Base-by-base conservation (phyloP, 331 rosid species). In the Acacia pycnantha region DNA sequence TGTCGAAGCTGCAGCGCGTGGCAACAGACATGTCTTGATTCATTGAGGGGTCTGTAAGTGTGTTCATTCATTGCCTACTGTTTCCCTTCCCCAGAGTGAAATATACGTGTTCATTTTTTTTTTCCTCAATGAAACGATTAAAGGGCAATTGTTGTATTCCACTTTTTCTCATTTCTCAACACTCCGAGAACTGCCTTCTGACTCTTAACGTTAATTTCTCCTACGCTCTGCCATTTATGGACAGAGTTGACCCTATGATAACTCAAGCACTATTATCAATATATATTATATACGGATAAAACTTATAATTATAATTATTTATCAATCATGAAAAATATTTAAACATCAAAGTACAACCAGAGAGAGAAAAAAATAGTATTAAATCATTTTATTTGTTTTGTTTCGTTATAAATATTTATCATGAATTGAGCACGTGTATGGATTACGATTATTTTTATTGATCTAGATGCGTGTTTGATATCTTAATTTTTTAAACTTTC, bases 1-100 rank as follows among this genome's bases (percentile, higher is more conserved):
- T 47, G 81, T 70, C 14, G 81, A 74, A 50, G 86, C 82, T 47
- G 53, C 70, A 35, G 72, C 29, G 58, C 31, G 58, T 40, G 54
- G 84, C 88, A 59, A 43, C 75, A 47, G 18, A 68, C 26, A 35
- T 47, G 69, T 85, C 78, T 81, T 73, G 83, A 69, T 54, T 11
- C 26, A 40, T 21, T 29, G 8, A 16, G 4, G 77, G n/a, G n/a
- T n/a, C n/a, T n/a, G n/a, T n/a, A n/a, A n/a, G 74, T 40, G 10
- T 11, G 48, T 44, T 44, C 48, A 11, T 10, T 11, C 11, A 44
- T 65, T 48, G 3, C 33, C 24, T 15, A 40, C 54, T 51, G 37
- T 59, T 26, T 50, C 13, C 15, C 48, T 56, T 79, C 13, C 35
- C 37, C 21, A 29, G 10, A 16, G 51, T n/a, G 54, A 78, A 50